Conservation (phyloP, 345 rosid species). For the Psidium guajava region DNA sequence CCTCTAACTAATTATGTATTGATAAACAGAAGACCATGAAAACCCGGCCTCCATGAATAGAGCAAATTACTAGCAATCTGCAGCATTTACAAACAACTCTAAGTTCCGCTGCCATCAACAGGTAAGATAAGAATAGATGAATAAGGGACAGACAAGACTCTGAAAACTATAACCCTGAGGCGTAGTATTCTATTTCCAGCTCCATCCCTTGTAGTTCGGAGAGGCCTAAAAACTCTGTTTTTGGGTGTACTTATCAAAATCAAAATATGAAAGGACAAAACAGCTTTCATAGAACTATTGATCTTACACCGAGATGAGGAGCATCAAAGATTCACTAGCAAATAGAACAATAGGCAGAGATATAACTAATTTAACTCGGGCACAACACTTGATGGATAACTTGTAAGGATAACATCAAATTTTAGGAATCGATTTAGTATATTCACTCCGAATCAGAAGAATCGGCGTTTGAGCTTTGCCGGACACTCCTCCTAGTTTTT, state of each 20-base stretch:
- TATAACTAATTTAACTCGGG: neutral
- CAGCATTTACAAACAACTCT: neutral
- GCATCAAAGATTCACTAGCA: neutral
- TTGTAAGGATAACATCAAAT: neutral
- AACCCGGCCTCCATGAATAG: neutral
- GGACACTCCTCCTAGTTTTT: constrained; percentile 57
- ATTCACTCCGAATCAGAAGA: constrained; percentile 51
- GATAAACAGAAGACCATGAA: neutral
- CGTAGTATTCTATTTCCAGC: neutral
- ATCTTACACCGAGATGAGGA: neutral
- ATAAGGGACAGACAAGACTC: neutral
- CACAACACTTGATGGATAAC: neutral
- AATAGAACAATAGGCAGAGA: neutral
- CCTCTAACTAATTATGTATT: neutral
- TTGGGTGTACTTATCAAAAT: neutral
- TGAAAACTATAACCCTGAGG: neutral
- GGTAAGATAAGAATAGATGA: neutral
- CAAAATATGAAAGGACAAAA: neutral
- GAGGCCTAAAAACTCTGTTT: neutral
- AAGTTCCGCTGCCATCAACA: neutral
- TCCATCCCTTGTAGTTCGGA: neutral
- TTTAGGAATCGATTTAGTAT: neutral
- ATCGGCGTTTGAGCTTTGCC: constrained; percentile 50
- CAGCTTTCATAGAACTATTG: neutral
- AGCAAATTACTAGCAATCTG: neutral